Base-by-base conservation (phyloP, 192 early-diverging fungal genomes). In the Obelidium mucronatum region DNA sequence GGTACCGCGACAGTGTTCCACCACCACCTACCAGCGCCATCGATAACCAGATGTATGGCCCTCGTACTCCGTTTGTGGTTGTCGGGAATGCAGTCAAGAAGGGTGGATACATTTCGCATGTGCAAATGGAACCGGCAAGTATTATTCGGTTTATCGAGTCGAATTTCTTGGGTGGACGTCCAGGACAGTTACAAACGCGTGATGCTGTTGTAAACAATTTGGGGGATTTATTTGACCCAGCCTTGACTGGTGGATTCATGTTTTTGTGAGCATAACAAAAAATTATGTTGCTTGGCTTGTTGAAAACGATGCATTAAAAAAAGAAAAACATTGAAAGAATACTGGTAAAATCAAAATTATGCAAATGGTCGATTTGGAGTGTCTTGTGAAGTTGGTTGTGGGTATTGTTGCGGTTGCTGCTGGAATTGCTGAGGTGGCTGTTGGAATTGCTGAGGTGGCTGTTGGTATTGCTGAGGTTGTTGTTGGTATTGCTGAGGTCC, bases 161-260 rank as follows among this genome's bases (percentile, higher is more conserved):
- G 31, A 75, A 75, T 52, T 75, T 75, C 48, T 75, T 75, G 74
- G 74, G 74, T 2, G 74, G 65, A 2, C 11, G 2, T 3, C 74
- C 74, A n/a, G 74, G 74, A 24, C 74, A 75, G 22, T 33, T 71
- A 11, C 74, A 75, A 31, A 75, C 74, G 4, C 33, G 74, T 22
- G 66, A 75, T 63, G 74, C 74, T 8, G 37, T 55, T 8, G 74
- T 75, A 15, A 75, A 75, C 52, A 75, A 75, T 19, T 48, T 75
- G n/a, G 74, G 74, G 2, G 33, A 31, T 40, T 63, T 75, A 66
- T 44, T 75, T 19, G 37, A 75, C 33, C 3, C 15, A 17, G 11
- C 40, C 13, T 11, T 19, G 44, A 75, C 74, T 40, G 74, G 74
- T 28, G 8, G 19, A 6, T 48, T 48, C 44, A n/a, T n/a, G n/a